These are phyloP conservation scores for Bertia moriformis DNA, from an alignment of 2,329 filamentous ascomycete species.

Conservation along the genomic window DNA sequence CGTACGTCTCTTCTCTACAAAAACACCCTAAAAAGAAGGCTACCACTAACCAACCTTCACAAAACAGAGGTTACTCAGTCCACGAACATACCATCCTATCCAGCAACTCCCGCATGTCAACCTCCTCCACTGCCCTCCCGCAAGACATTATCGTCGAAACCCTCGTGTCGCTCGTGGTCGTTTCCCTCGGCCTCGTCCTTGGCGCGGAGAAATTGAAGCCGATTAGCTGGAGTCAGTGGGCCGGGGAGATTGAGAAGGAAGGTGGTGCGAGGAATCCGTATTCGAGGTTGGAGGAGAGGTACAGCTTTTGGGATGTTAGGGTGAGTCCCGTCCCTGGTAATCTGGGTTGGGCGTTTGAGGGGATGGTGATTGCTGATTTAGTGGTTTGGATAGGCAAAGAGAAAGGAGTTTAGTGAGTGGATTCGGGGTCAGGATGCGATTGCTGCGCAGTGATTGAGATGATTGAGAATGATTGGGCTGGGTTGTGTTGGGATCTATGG, in stretches of 20 bases:
- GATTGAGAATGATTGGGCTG: too few species aligned
- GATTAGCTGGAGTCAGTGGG: not conserved
- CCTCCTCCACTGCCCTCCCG: not conserved
- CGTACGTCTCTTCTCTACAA: not conserved
- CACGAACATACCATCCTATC: slow-evolving; percentile 1
- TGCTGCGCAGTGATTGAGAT: too few species aligned
- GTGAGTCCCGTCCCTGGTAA: not conserved
- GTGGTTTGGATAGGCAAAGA: not conserved
- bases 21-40: not conserved
- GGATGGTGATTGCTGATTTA: not conserved
- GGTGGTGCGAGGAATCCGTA: slow-evolving; percentile 1
- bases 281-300: not conserved
- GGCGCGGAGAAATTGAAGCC: slow-evolving; percentile 1
- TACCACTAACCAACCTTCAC: not conserved
- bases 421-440: not conserved
- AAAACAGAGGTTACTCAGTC: not conserved
- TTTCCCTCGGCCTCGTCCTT: not conserved
- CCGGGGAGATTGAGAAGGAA: not conserved
- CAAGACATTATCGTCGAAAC: slow-evolving; percentile 1
- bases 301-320: not conserved
- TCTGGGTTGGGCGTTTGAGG: not conserved
- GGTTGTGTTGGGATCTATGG: too few species aligned
- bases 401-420: not conserved
- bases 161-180: not conserved
- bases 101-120: not conserved